Conservation (phyloP, 345 rosid genomes). For the Reutealis trisperma region DNA sequence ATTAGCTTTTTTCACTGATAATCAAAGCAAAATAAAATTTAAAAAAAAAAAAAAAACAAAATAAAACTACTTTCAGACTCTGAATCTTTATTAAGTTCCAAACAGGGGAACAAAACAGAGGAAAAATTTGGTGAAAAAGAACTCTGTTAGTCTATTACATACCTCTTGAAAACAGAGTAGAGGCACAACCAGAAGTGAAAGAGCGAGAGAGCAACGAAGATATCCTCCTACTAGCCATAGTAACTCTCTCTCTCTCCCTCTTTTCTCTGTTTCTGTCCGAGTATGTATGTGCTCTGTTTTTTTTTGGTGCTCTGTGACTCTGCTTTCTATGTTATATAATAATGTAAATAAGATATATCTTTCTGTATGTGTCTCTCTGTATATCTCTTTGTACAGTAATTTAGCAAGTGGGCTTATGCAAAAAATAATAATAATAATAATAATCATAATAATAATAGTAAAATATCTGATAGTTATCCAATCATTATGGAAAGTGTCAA, state of each 20-base stretch:
- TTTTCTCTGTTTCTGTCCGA: background rate
- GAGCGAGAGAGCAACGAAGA: slow-evolving; percentile 61
- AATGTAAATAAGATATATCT: background rate
- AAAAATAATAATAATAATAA: no score
- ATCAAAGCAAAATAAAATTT: no score
- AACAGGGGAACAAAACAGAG: background rate
- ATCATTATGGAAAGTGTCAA: background rate
- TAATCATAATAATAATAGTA: no score
- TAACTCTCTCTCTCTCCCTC: background rate
- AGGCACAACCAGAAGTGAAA: slow-evolving; percentile 29
- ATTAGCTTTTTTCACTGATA: no score
- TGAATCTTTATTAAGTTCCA: background rate
- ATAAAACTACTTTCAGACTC: background rate
- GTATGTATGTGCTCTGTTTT: no score
- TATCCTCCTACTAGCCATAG: slow-evolving; percentile 57
- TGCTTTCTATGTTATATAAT: background rate
- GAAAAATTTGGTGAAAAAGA: background rate
- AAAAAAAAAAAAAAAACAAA: no score
- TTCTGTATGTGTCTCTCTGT: background rate
- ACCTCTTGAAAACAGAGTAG: slow-evolving; percentile 42
- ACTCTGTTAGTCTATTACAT: background rate
- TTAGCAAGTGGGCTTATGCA: background rate
- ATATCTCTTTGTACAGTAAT: background rate
- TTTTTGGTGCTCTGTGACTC: background rate
- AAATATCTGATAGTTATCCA: background rate